Base-by-base conservation (phyloP, 352 stramenopile species). In the Pythium phragmiticola region DNA sequence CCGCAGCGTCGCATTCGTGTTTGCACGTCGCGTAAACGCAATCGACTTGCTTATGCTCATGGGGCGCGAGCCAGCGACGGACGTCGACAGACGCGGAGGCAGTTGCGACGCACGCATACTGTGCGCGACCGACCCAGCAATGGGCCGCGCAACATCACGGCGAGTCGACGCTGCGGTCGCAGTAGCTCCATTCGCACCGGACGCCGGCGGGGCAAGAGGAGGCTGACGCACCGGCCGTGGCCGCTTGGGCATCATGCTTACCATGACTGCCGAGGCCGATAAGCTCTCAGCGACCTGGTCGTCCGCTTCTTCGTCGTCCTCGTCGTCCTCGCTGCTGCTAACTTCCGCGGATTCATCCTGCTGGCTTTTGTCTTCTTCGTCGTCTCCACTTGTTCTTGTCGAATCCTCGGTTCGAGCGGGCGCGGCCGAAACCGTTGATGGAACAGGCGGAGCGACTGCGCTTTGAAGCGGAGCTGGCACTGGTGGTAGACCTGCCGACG, bases 11-110 rank as follows among this genome's bases (percentile, higher is more conserved):
- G 36, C 30, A 41, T 43, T 36, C 19, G 36, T 48, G 68, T 45
- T n/a, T 57, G 51, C 4, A 30, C 26, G 34, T 9, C 69, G 74
- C 4, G 78, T 78, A 21, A 92, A 81, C 19, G 83, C 77, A 43
- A 94, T 92, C 3, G 83, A 91, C 62, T 94, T 88, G 61, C 85
- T 94, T 34, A 94, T 65, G 53, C 83, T 94, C 78, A 84, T 91
- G 0, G 85, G 82, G 12, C 80, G 73, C 4, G 71, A 74, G 17
- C 57, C 59, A 9, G 65, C 68, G 4, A 73, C 50, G 2, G 80
- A 88, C 17, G 81, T 78, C 1, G 81, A 89, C 23, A 83, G 86
- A 16, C 75, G 82, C 3, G 82, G 72, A 6, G 82, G 82, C 16
- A 84, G 60, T 23, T 74, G 50, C 14, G 64, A 68, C 4, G 57